phyloP scores from a whole-genome alignment of 257 asterid genomes.

The Solanum rostratum region DNA sequence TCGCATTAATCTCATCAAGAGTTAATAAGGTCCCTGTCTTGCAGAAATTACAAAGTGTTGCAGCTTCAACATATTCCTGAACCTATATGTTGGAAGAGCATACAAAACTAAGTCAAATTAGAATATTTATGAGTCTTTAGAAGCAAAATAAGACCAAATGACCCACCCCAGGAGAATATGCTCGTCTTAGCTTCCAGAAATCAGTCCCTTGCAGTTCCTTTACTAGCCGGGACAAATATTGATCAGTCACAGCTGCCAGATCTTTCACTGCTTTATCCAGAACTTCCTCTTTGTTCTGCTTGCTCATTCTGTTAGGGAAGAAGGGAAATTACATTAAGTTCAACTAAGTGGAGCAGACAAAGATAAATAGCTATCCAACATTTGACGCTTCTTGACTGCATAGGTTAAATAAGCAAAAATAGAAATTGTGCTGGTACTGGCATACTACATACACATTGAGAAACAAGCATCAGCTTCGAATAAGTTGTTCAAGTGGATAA shows the following conservation, averaged over 20 bases:
- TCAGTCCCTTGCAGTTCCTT: constrained; percentile 84
- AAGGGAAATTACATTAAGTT: background rate
- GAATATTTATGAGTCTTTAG: background rate
- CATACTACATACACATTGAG: background rate
- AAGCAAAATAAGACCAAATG: constrained; percentile 1
- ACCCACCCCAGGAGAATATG: constrained; percentile 92
- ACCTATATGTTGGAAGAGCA: constrained; percentile 34
- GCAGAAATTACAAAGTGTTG: constrained; percentile 76
- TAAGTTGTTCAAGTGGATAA: background rate
- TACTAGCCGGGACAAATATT: constrained; percentile 51
- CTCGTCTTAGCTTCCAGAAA: constrained; percentile 91
- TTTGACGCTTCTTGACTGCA: background rate
- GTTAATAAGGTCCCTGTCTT: constrained; percentile 61
- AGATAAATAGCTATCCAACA: background rate
- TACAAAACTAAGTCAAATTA: background rate
- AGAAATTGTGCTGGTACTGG: background rate
- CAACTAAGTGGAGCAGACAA: background rate
- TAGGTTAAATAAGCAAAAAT: background rate
- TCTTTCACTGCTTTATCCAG: constrained; percentile 70
- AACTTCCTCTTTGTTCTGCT: constrained; percentile 67
- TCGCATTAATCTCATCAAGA: constrained; percentile 74
- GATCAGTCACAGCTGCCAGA: constrained; percentile 63
- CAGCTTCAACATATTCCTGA: constrained; percentile 97
- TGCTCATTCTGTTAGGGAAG: constrained; percentile 48
- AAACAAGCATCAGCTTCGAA: background rate